These are phyloP conservation scores for Artomyces pyxidatus DNA, from an alignment of 768 basidiomycete genomes.

Conservation along the genomic window DNA sequence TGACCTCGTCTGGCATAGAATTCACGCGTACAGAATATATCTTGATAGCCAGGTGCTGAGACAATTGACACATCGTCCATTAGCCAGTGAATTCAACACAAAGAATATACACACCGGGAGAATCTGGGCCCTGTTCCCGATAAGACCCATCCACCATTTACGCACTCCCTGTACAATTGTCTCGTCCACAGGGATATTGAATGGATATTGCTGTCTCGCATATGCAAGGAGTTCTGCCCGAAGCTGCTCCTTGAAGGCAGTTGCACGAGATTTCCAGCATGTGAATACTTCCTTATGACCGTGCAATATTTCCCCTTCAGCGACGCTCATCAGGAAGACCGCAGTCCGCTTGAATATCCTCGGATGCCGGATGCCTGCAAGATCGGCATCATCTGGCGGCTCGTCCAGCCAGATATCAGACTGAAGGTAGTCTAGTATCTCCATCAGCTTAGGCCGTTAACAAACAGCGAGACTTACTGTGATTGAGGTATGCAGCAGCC, in stretches of 20 bases:
- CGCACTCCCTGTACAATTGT: too few relatives aligned
- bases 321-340: neutral
- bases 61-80: neutral
- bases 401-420: neutral
- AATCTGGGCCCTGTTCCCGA: too few relatives aligned
- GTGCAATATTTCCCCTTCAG: neutral
- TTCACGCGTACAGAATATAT: conserved; percentile 20
- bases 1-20: conserved; percentile 25
- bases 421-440: too few relatives aligned
- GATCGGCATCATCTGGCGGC: neutral
- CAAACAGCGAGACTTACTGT: neutral
- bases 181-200: neutral
- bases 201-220: neutral
- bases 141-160: too few relatives aligned
- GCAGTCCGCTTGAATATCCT: neutral
- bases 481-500: neutral
- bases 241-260: neutral
- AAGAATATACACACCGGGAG: neutral
- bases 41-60: conserved; percentile 18
- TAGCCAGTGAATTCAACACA: neutral
- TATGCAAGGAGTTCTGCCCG: neutral
- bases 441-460: too few relatives aligned
- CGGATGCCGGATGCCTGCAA: neutral
- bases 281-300: neutral
- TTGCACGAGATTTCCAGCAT: neutral